phyloP scores from a whole-genome alignment of 2,329 filamentous ascomycete genomes.

The Didymosphaeria variabile region DNA sequence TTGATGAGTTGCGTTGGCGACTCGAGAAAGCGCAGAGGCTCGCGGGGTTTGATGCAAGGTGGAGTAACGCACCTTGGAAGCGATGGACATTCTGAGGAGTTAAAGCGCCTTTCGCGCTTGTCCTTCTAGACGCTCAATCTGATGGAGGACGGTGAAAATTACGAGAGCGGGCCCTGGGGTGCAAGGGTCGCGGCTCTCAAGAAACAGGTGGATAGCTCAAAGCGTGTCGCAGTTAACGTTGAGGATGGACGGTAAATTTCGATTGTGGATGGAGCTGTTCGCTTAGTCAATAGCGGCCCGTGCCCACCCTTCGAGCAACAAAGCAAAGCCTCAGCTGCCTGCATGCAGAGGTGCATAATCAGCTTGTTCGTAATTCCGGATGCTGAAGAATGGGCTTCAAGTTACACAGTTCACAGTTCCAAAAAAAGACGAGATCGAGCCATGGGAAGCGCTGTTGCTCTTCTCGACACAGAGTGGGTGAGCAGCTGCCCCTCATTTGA shows the following conservation, averaged over 20 bases:
- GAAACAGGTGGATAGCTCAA: conserved; percentile 24
- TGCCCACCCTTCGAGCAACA: conserved; percentile 15
- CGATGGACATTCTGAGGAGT: conserved; percentile 53
- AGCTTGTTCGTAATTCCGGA: neutral
- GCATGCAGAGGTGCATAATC: neutral
- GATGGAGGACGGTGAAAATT: conserved; percentile 35
- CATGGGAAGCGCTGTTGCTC: neutral
- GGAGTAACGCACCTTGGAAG: conserved; percentile 52
- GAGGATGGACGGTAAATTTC: conserved; percentile 36
- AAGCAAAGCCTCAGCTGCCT: neutral
- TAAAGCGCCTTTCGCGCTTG: conserved; percentile 57
- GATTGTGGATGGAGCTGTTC: conserved; percentile 36
- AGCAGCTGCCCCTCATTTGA: neutral
- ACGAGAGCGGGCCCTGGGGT: conserved; percentile 51
- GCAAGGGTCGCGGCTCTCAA: conserved; percentile 52
- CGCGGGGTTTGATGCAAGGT: conserved; percentile 19
- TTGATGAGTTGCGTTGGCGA: conserved; percentile 14
- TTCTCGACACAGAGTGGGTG: neutral
- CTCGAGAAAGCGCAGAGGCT: conserved; percentile 4
- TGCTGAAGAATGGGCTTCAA: neutral
- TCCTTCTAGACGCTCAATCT: conserved; percentile 54
- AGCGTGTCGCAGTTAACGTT: conserved; percentile 35
- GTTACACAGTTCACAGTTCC: neutral
- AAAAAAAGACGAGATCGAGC: too few species aligned
- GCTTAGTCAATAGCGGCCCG: conserved; percentile 37